Evolutionary conservation across 2,329 filamentous ascomycete genomes (phyloP).

Genomic region (Xylariaceae sp.): DNA sequence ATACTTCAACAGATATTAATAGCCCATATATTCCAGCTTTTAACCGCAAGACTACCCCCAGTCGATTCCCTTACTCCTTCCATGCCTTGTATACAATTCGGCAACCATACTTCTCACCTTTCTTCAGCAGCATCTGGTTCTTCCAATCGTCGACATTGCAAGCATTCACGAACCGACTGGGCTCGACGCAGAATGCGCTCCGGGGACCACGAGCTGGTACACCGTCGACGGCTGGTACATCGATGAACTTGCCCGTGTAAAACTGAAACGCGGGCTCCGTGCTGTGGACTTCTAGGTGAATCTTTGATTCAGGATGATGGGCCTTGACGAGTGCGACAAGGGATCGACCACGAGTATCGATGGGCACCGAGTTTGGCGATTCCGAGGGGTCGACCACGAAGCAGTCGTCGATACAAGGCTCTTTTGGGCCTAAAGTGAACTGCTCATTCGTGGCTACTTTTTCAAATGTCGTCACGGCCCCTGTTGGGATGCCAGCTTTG

Average conservation of each 20-base stretch:
- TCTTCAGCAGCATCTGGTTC: slow-evolving; percentile 72
- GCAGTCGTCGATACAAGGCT: slow-evolving; percentile 83
- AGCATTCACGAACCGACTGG: slow-evolving; percentile 85
- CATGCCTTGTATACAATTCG: slow-evolving; percentile 81
- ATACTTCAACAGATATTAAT: not conserved
- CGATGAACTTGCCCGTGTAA: slow-evolving; percentile 82
- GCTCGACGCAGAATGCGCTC: slow-evolving; percentile 86
- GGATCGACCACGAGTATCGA: slow-evolving; percentile 60
- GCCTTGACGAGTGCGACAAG: slow-evolving; percentile 66
- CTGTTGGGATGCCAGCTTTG: slow-evolving; percentile 66
- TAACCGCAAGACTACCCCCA: not conserved
- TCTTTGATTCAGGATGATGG: slow-evolving; percentile 64
- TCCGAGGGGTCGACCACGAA: slow-evolving; percentile 63
- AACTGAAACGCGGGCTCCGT: slow-evolving; percentile 97
- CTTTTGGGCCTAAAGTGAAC: slow-evolving; percentile 66
- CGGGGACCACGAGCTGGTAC: slow-evolving; percentile 60
- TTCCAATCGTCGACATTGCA: slow-evolving; percentile 77
- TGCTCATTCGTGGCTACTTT: slow-evolving; percentile 58
- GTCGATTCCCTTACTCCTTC: slow-evolving; percentile 48
- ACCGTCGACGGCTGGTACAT: slow-evolving; percentile 63
- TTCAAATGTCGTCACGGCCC: slow-evolving; percentile 58
- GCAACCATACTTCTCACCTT: slow-evolving; percentile 76
- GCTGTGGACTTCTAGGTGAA: slow-evolving; percentile 81
- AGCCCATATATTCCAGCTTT: not conserved
- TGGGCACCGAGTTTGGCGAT: slow-evolving; percentile 52